These are phyloP conservation scores for Blastobotrys capitulatus DNA, from an alignment of 1,139 yeast genomes.

Conservation along the genomic window DNA sequence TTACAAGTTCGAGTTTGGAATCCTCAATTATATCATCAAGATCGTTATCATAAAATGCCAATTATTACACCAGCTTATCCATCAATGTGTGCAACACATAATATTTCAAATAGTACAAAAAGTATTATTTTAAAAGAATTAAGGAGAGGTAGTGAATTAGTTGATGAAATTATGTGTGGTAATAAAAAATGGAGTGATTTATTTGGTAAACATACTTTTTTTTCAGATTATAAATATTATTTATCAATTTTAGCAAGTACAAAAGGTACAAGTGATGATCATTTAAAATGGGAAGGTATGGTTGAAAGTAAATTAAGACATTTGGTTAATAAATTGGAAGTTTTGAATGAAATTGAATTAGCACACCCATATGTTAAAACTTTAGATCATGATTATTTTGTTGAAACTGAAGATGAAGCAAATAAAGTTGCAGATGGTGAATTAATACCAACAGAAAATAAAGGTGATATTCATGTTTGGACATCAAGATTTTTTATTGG, in stretches of 20 bases:
- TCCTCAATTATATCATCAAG: slow-evolving; percentile 83
- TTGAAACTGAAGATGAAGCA: slow-evolving; percentile 50
- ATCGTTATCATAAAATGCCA: slow-evolving; percentile 91
- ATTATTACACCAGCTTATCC: slow-evolving; percentile 99
- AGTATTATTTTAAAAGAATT: slow-evolving; percentile 71
- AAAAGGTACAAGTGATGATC: slow-evolving; percentile 66
- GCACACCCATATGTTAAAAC: slow-evolving; percentile 91
- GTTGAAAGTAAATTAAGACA: slow-evolving; percentile 84
- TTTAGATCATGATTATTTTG: slow-evolving; percentile 53
- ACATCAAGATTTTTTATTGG: slow-evolving; percentile 80
- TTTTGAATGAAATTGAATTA: slow-evolving; percentile 61
- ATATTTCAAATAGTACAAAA: slow-evolving; percentile 83
- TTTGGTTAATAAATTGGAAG: slow-evolving; percentile 76
- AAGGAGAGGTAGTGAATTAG: slow-evolving; percentile 63
- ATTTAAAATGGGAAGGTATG: slow-evolving; percentile 84
- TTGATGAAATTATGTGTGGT: slow-evolving; percentile 63
- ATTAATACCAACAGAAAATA: slow-evolving; percentile 17
- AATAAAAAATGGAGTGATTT: slow-evolving; percentile 68
- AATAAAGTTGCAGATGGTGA: slow-evolving; percentile 47
- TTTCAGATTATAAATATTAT: slow-evolving; percentile 78
- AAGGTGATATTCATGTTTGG: slow-evolving; percentile 43
- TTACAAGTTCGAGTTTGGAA: slow-evolving; percentile 96
- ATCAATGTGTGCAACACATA: slow-evolving; percentile 98
- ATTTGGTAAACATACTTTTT: slow-evolving; percentile 74
- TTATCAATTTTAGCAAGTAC: slow-evolving; percentile 79